A percentile compares a stretch with the other conserved stretches of the same genome.
These are phyloP conservation scores for Lanzia echinophila DNA, from an alignment of 2,329 filamentous ascomycete genomes.

Conservation along the genomic window DNA sequence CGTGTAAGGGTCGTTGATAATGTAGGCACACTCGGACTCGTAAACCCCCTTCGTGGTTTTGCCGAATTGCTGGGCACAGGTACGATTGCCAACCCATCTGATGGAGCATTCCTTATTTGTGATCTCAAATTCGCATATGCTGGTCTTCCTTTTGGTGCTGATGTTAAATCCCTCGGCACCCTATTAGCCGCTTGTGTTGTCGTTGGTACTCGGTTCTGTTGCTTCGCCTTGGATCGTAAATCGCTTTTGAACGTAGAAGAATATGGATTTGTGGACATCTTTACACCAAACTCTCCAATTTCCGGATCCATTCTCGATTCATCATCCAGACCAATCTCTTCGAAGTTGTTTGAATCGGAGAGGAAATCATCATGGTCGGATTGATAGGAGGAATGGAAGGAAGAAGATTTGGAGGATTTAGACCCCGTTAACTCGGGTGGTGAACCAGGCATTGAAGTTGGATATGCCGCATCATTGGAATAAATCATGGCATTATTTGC, in stretches of 20 bases:
- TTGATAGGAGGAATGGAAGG: conserved; percentile 71
- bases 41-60: conserved; percentile 19
- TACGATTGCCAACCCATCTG: conserved; percentile 26
- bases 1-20: conserved; percentile 21
- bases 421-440: conserved; percentile 75
- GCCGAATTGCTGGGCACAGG: conserved; percentile 19
- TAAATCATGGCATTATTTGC: conserved; percentile 21
- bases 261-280: conserved; percentile 24
- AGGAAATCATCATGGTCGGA: conserved; percentile 64
- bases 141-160: conserved; percentile 16
- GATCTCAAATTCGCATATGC: conserved; percentile 21
- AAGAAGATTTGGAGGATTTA: conserved; percentile 87
- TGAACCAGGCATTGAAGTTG: conserved; percentile 47
- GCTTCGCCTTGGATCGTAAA: conserved; percentile 20
- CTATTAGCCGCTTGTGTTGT: conserved; percentile 18
- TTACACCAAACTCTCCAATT: conserved; percentile 26
- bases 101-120: conserved; percentile 22
- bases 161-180: conserved; percentile 27
- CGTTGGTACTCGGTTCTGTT: conserved; percentile 22
- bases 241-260: conserved; percentile 22
- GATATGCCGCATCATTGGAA: conserved; percentile 19
- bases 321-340: conserved; percentile 84
- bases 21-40: conserved; percentile 20
- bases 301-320: conserved; percentile 38
- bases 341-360: conserved; percentile 75